A percentile compares a stretch with the other conserved stretches of the same genome.
These are phyloP conservation scores for Colletotrichum zoysiae DNA, from an alignment of 2,329 filamentous ascomycete species.

Conservation along the genomic window DNA sequence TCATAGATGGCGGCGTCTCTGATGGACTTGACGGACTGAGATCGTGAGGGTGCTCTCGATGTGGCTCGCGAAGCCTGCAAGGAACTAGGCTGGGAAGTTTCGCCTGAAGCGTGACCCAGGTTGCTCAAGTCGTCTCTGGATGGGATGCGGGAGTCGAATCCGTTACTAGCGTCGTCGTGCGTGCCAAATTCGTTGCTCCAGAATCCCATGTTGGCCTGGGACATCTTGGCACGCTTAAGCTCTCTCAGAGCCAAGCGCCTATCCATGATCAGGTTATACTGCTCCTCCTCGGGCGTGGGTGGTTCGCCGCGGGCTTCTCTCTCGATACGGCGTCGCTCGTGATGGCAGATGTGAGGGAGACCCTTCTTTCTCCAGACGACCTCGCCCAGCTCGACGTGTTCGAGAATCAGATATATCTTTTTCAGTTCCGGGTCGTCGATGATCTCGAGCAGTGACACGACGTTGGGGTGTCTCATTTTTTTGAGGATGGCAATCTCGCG, in stretches of 20 bases:
- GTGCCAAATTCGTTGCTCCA: slow-evolving; percentile 90
- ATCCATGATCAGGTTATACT: slow-evolving; percentile 70
- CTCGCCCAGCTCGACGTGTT: slow-evolving; percentile 94
- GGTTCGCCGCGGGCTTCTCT: slow-evolving; percentile 73
- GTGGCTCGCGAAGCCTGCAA: slow-evolving; percentile 55
- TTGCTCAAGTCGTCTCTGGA: slow-evolving; percentile 56
- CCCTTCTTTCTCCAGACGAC: slow-evolving; percentile 95
- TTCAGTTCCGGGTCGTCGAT: slow-evolving; percentile 96
- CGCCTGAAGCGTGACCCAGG: slow-evolving; percentile 47
- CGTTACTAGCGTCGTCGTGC: slow-evolving; percentile 62
- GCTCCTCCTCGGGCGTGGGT: slow-evolving; percentile 71
- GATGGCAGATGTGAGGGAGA: slow-evolving; percentile 82
- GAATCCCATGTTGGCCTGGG: slow-evolving; percentile 63
- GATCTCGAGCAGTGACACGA: slow-evolving; percentile 94
- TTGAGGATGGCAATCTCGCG: slow-evolving; percentile 98
- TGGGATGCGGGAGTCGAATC: slow-evolving; percentile 59
- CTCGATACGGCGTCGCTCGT: slow-evolving; percentile 86
- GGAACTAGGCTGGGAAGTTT: slow-evolving; percentile 55
- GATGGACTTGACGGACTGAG: slow-evolving; percentile 60
- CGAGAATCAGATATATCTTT: slow-evolving; percentile 98
- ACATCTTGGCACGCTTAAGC: slow-evolving; percentile 67
- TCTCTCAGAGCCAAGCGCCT: slow-evolving; percentile 70
- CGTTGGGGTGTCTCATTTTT: slow-evolving; percentile 97
- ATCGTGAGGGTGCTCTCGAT: slow-evolving; percentile 62
- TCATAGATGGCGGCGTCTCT: slow-evolving; percentile 22